Percentiles rank a stretch among this genome's conserved stretches.
These are phyloP conservation scores for Glarea lozoyensis DNA, from an alignment of 495 filamentous ascomycete species.

Conservation along the genomic window DNA sequence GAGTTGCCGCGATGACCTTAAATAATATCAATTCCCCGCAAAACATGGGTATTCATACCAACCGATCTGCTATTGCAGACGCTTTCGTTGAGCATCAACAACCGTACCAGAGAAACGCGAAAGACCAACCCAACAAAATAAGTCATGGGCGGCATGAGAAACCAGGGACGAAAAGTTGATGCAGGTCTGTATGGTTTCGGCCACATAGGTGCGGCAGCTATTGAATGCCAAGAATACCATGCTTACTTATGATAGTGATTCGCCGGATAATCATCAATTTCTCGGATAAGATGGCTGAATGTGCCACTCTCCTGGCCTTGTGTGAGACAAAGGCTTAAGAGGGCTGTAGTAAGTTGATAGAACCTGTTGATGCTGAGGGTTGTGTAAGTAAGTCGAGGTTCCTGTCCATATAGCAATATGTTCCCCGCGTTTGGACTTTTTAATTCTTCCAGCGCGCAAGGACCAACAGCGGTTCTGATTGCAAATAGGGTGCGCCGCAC, in stretches of 20 bases:
- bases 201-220: constrained; percentile 10
- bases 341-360: neutral
- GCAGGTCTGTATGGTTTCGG: constrained; percentile 3
- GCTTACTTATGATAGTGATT: constrained; percentile 3
- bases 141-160: neutral
- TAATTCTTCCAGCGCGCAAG: constrained; percentile 6
- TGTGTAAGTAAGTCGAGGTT: neutral
- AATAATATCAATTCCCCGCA: constrained; percentile 31
- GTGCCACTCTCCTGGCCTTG: neutral
- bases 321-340: constrained; percentile 10
- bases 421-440: constrained; percentile 16
- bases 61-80: too few species aligned
- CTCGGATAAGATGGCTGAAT: constrained; percentile 13
- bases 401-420: too few species aligned
- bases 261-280: constrained; percentile 11
- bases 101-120: too few species aligned
- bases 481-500: neutral
- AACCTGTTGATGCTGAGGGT: neutral
- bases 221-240: constrained; percentile 1
- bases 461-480: neutral
- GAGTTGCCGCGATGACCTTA: neutral
- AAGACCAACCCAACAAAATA: too few species aligned
- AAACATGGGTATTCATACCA: constrained; percentile 35
- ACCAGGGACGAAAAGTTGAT: constrained; percentile 3
- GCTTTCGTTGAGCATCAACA: too few species aligned